Base-by-base conservation (phyloP, 306 rosid species). In the Cucurbita ficifolia region DNA sequence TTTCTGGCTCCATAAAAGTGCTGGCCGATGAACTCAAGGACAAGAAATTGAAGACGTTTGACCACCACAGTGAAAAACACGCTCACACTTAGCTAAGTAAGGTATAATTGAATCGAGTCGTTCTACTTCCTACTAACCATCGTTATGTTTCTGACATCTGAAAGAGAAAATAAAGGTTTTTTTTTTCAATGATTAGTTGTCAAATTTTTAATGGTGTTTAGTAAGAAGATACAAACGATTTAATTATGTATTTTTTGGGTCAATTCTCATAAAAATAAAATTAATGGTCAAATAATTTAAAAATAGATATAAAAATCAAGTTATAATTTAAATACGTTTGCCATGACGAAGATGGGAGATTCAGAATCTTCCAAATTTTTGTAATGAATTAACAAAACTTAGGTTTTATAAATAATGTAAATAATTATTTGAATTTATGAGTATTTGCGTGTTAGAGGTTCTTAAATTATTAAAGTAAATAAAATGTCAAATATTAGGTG, bases 1-100 rank as follows among this genome's bases (percentile, higher is more conserved):
- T 94, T 63, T 90, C 95, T 2, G 86, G 88, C 80, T 88, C 98
- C 10, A 90, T 90, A 19, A 18, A 81, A 70, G 82, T 84, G 18
- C 91, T 92, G 12, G 77, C 92, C 0, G 82, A 82, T 45, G 92
- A 88, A 74, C 70, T 93, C 81, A 84, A 80, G 86, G 90, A 82
- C 76, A 79, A 70, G 52, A 11, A 70, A 59, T 60, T 53, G 58
- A 68, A 14, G 52, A 81, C 33, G 3, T 29, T 29, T n/a, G n/a
- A n/a, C n/a, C n/a, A n/a, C n/a, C n/a, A n/a, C 33, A 1, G 33
- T 29, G 33, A 29, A 29, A 29, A 29, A 29, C 33, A 29, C 33
- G 2, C 33, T 29, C 33, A 29, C 33, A 29, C 33, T 29, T 29
- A 29, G 33, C 3, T 29, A 29, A 3, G 33, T 29, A 29, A 29